Evolutionary conservation across 179 eudicot species (phyloP).

Genomic region (Kewa caespitosa): DNA sequence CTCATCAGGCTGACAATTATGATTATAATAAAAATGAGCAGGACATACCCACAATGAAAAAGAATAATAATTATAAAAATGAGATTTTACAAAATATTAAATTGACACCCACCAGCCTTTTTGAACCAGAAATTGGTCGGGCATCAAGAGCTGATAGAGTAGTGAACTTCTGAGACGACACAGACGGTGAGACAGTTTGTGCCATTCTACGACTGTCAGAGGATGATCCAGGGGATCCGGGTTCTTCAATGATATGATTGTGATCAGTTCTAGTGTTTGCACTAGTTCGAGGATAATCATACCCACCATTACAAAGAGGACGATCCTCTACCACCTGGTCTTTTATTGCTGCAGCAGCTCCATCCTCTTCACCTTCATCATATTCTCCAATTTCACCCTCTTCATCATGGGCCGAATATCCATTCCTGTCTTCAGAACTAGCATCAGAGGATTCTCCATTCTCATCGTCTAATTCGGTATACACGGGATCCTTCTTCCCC

Average conservation of each 20-base stretch:
- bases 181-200: conserved; percentile 58
- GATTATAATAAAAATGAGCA: conserved; percentile 17
- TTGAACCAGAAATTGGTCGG: conserved; percentile 73
- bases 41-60: neutral
- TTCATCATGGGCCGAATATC: conserved; percentile 57
- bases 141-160: conserved; percentile 93
- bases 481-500: conserved; percentile 66
- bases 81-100: neutral
- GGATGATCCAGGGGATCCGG: conserved; percentile 84
- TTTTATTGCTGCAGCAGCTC: conserved; percentile 38
- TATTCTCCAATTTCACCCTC: conserved; percentile 72
- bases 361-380: conserved; percentile 81
- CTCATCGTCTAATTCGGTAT: conserved; percentile 87
- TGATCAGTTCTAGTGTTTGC: conserved; percentile 38
- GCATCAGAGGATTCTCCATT: conserved; percentile 78
- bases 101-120: conserved; percentile 54
- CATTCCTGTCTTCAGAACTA: conserved; percentile 81
- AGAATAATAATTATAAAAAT: conserved; percentile 7
- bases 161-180: conserved; percentile 88
- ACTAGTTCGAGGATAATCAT: conserved; percentile 49
- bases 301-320: conserved; percentile 46
- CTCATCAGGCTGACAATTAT: conserved; percentile 61
- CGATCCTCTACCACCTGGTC: conserved; percentile 58
- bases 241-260: conserved; percentile 49
- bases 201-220: conserved; percentile 58